Base-by-base conservation (phyloP, 1,284 basidiomycete genomes). In the Puccinia brachypodii region DNA sequence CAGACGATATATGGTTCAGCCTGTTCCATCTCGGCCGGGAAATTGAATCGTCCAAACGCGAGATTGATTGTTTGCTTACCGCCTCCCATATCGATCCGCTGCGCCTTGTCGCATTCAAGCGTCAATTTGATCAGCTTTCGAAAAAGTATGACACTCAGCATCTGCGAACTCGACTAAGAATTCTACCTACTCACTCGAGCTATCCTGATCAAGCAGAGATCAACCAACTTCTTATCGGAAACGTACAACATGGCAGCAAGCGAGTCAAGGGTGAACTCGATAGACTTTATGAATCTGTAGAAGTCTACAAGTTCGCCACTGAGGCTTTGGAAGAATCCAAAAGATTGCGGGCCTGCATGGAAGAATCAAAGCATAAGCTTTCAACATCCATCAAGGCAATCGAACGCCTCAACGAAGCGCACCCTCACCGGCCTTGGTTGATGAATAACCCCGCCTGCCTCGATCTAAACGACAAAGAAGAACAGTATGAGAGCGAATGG, bases 1-100 rank as follows among this genome's bases (percentile, higher is more conserved):
- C 76, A 31, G 76, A 79, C 53, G 64, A 79, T n/a, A 60, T 60
- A 68, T 79, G 76, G 76, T 79, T 69, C 53, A 38, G 60, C 50
- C 50, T 53, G 47, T 66, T 64, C n/a, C 50, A 56, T 25, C 53
- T 79, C 44, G 76, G 68, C 11, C 31, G 40, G 7, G 76, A 79
- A 31, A 56, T 71, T 33, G 76, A 69, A 38, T 53, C 50, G 13
- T 53, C 68, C 9, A 79, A 71, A 53, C 62, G 76, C 8, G 76
- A 79, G 25, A 53, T 79, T 50, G 53, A 79, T 25, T 11, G n/a
- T 79, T 66, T 68, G 14, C 53, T 71, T 13, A 16, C 36, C 47
- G 60, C 58, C n/a, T 40, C 53, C 36, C 56, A 64, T 19, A 64
- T 66, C 60, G 62, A 76, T 38, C 58, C 44, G 58, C 66, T 69